Conservation (phyloP, 2,329 filamentous ascomycete species). For the Aspergillus novoparasiticus region DNA sequence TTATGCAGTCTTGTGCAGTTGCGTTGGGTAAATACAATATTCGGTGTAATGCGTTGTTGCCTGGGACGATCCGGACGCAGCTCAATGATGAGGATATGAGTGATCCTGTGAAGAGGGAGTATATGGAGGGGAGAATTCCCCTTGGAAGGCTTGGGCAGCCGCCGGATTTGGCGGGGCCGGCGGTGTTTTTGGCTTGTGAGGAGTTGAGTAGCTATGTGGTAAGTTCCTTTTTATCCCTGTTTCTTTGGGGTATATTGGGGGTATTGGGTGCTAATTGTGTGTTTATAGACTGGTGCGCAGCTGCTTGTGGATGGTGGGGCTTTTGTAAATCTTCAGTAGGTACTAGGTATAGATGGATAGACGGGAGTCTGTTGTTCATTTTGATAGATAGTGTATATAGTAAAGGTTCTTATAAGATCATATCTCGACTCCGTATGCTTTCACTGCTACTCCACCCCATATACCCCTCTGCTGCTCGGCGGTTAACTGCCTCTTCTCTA, state of each 20-base stretch:
- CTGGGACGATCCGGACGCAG: conserved; percentile 81
- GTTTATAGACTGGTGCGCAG: conserved; percentile 68
- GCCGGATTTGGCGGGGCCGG: conserved; percentile 77
- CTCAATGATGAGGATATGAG: conserved; percentile 80
- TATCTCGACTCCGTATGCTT: conserved; percentile 61
- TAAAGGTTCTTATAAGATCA: conserved; percentile 7
- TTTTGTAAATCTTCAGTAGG: conserved; percentile 78
- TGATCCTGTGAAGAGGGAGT: conserved; percentile 70
- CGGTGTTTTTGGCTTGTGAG: conserved; percentile 80
- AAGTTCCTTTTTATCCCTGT: conserved; percentile 28
- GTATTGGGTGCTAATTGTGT: not conserved
- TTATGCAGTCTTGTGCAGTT: conserved; percentile 83
- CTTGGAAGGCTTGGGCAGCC: conserved; percentile 73
- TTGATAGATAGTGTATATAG: conserved; percentile 8
- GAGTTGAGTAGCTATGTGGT: conserved; percentile 76
- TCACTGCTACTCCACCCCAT: conserved; percentile 71
- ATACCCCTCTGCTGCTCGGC: conserved; percentile 66
- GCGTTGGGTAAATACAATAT: conserved; percentile 76
- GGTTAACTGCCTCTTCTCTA: conserved; percentile 54
- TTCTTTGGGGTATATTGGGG: not conserved
- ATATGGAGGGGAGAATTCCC: conserved; percentile 82
- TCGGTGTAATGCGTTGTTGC: conserved; percentile 79
- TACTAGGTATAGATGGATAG: not conserved
- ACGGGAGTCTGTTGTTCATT: conserved; percentile 1
- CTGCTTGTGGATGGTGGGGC: conserved; percentile 84